Base-by-base conservation (phyloP, 139 green algal genomes). In the Trebouxia sp. region DNA sequence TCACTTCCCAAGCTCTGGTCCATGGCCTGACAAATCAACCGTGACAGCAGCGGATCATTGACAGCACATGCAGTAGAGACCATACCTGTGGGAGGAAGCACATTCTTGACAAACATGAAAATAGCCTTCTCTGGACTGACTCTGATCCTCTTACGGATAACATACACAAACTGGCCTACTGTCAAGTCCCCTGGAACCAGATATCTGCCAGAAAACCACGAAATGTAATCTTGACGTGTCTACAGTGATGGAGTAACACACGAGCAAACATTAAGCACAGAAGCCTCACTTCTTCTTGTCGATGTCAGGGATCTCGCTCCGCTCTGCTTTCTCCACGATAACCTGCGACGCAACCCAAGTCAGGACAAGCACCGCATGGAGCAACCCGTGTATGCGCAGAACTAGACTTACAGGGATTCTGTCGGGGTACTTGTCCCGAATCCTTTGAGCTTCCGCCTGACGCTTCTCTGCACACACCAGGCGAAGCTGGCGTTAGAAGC, bases 41-140 rank as follows among this genome's bases (percentile, higher is more conserved):
- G n/a, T n/a, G n/a, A n/a, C n/a, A n/a, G n/a, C n/a, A n/a, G n/a
- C n/a, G n/a, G n/a, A n/a, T 35, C 41, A 51, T 14, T 62, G 70
- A 3, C 41, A 8, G 30, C 6, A 48, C 28, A 43, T 26, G 10
- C 65, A 30, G 15, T 56, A 41, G 10, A 14, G 32, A 43, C 32
- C 81, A 30, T 66, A 98, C 95, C 93, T 75, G 93, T 98, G 7
- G 97, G 97, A 11, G 97, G 97, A 32, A 99, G 82, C 32, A 97
- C 88, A 84, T 98, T 98, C 82, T 95, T 92, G 6, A 99, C 96
- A 87, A 99, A 99, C 74, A 99, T 97, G 87, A 99, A 99, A 80
- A 99, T 98, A 22, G 97, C 97, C 87, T 98, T 96, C 88, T 99
- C 96, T 0, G 96, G 91, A 62, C 81, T 94, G 26, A 99, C 91